Base-by-base conservation (phyloP, 2,329 filamentous ascomycete species). In the Colletotrichum horii region DNA sequence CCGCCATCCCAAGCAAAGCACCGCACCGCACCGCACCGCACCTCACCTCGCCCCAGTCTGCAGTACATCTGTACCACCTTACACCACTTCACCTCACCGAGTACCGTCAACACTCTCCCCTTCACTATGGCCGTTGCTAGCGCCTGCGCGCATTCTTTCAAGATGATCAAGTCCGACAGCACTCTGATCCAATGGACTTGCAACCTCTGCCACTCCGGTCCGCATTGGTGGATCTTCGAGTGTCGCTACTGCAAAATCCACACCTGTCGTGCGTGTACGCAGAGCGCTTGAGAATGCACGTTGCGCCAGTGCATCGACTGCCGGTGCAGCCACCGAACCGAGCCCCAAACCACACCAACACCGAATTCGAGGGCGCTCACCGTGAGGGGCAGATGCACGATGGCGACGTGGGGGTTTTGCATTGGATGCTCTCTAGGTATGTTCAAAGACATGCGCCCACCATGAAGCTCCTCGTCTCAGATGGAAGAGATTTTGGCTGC, bases 211-310 rank as follows among this genome's bases (percentile, higher is more conserved):
- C 89, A 91, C 76, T 90, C 89, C 3, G 92, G 92, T 2, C 92
- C 92, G 67, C 90, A 92, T 83, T 93, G 91, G 91, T 90, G 89
- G 83, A 94, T 94, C 80, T 94, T 90, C 78, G 91, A 94, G 83
- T 94, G 93, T 85, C 87, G 88, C 76, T 93, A 93, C 82, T 94
- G 93, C 89, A 92, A 92, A 82, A 84, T 93, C 66, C 92, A 93
- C 83, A 88, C 90, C 34, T 94, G 92, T 82, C 87, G 91, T 68
- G 84, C 87, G 30, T 94, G 92, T 81, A 87, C 88, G 62, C 86
- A 90, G 76, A 86, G 82, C 74, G 84, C 83, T 79, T 88, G 72
- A 78, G 28, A 19, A 43, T 66, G 60, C 67, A 62, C 22, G 19
- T 36, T 60, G 28, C 66, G 55, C 60, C 34, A 70, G 61, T 68